Evolutionary conservation across 2,329 filamentous ascomycete species (phyloP).

Genomic region (Aspergillus uvarum): DNA sequence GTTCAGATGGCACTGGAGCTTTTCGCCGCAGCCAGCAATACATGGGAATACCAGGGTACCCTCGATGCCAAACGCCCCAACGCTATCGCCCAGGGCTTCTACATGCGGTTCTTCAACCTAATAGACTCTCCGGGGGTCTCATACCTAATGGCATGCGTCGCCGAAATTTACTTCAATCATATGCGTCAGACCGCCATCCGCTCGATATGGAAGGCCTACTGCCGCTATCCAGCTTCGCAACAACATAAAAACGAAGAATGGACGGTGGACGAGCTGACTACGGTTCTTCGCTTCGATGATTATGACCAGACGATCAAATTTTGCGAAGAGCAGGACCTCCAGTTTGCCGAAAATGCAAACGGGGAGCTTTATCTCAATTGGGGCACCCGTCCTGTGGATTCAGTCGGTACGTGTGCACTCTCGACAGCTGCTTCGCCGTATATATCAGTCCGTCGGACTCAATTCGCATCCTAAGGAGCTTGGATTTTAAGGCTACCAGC

Average conservation of each 20-base stretch:
- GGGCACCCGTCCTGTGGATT: conserved; percentile 47
- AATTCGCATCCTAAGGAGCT: neutral
- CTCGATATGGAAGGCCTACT: conserved; percentile 55
- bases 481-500: too few relatives aligned
- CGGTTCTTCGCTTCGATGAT: conserved; percentile 57
- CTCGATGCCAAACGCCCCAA: conserved; percentile 51
- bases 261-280: conserved; percentile 54
- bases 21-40: conserved; percentile 56
- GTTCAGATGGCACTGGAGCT: conserved; percentile 59
- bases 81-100: conserved; percentile 59
- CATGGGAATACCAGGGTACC: conserved; percentile 52
- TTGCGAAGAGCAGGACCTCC: conserved; percentile 54
- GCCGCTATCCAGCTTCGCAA: conserved; percentile 48
- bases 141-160: conserved; percentile 64
- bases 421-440: conserved; percentile 18
- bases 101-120: conserved; percentile 57
- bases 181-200: conserved; percentile 58
- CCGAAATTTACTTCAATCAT: conserved; percentile 62
- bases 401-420: conserved; percentile 44
- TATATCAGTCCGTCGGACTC: conserved; percentile 12
- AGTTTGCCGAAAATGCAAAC: conserved; percentile 48
- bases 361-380: conserved; percentile 54
- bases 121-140: conserved; percentile 56
- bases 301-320: conserved; percentile 55
- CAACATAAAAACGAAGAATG: conserved; percentile 55